Evolutionary conservation across 495 filamentous ascomycete species (phyloP).

Genomic region (Ascobolus immersus): DNA sequence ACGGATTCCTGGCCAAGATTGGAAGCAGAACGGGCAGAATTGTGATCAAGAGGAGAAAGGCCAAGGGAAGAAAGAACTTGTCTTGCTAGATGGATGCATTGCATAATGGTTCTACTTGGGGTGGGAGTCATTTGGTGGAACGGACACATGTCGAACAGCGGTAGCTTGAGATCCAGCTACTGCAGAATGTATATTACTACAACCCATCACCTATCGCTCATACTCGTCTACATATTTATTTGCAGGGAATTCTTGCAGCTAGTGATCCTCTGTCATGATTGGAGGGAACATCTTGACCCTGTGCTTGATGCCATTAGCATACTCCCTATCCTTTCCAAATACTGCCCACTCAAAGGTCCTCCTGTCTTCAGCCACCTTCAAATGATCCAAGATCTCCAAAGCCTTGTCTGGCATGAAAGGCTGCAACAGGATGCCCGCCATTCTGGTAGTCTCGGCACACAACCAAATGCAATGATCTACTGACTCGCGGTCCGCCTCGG

Average conservation of each 20-base stretch:
- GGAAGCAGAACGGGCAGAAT: slow-evolving; percentile 29
- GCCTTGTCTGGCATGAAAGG: slow-evolving; percentile 76
- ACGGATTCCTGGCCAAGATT: slow-evolving; percentile 38
- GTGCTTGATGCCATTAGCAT: no score
- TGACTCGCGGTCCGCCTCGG: slow-evolving; percentile 6
- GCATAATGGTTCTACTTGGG: no score
- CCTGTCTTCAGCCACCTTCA: slow-evolving; percentile 40
- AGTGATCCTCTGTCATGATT: no score
- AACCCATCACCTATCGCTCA: no score
- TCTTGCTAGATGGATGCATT: slow-evolving; percentile 29
- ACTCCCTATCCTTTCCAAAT: slow-evolving; percentile 35
- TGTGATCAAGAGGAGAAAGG: slow-evolving; percentile 29
- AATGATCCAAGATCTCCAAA: slow-evolving; percentile 41
- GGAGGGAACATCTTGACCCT: no score
- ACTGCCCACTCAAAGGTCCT: slow-evolving; percentile 30
- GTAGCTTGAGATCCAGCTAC: no score
- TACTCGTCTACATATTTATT: no score
- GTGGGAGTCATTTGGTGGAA: no score
- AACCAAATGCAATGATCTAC: slow-evolving; percentile 32
- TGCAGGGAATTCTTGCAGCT: no score
- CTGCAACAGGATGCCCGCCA: slow-evolving; percentile 62
- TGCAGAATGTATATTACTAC: no score
- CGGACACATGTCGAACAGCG: no score
- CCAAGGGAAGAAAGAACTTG: slow-evolving; percentile 35
- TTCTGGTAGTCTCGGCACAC: slow-evolving; percentile 49